Conservation (phyloP, 768 basidiomycete genomes). For the Amanita brunnescens region DNA sequence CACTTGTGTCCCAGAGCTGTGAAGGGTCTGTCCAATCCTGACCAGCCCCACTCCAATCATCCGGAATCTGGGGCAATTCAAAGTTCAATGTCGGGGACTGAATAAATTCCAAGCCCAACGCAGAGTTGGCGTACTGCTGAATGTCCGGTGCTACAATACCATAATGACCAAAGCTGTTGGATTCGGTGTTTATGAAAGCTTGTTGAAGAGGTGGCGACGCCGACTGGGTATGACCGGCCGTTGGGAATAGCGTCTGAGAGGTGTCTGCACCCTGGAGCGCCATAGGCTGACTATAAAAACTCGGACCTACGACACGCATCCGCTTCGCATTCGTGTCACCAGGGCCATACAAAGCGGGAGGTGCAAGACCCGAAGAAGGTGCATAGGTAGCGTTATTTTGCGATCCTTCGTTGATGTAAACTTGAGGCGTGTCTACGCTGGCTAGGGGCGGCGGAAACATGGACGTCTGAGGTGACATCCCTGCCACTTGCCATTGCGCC, state of each 20-base stretch:
- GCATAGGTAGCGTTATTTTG: neutral
- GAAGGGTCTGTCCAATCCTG: no score
- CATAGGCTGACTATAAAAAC: neutral
- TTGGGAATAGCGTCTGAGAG: neutral
- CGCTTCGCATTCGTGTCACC: neutral
- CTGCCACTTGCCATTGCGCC: neutral
- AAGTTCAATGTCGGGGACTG: no score
- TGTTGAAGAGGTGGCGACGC: no score
- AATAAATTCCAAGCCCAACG: no score
- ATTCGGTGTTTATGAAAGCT: no score
- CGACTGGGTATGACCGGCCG: no score
- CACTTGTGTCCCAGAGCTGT: no score
- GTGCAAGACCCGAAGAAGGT: neutral
- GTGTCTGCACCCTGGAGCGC: neutral
- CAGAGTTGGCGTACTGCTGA: no score
- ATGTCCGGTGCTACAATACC: no score
- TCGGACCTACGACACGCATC: neutral
- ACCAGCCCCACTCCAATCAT: no score
- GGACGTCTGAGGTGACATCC: neutral
- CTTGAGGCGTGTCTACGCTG: neutral
- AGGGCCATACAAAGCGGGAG: neutral
- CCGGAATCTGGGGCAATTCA: no score
- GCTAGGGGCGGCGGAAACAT: neutral
- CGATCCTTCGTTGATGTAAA: neutral
- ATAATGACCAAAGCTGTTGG: no score